Base-by-base conservation (phyloP, 73 alveolate species). In the Effrenium voratum region DNA sequence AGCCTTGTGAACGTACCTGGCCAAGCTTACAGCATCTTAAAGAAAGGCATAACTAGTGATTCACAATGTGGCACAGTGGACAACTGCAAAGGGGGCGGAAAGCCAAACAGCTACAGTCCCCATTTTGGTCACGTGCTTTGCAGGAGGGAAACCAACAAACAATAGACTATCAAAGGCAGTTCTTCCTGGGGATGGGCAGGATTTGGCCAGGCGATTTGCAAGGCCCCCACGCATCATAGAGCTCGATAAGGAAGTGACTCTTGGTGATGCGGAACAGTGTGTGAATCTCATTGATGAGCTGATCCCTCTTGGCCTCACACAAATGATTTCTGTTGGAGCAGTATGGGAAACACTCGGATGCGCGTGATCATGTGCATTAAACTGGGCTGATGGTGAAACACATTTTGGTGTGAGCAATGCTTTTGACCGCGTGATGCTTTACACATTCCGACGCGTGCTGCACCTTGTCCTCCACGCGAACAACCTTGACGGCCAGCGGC, bases 391-490 rank as follows among this genome's bases (percentile, higher is more conserved):
- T n/a, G n/a, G n/a, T n/a, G n/a, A n/a, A n/a, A n/a, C n/a, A n/a
- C n/a, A n/a, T n/a, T n/a, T n/a, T n/a, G n/a, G n/a, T n/a, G n/a
- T n/a, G n/a, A n/a, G n/a, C n/a, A n/a, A n/a, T n/a, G n/a, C n/a
- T n/a, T n/a, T n/a, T n/a, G n/a, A n/a, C n/a, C n/a, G n/a, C n/a
- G n/a, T n/a, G n/a, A n/a, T n/a, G n/a, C n/a, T n/a, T n/a, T n/a
- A n/a, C n/a, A n/a, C n/a, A n/a, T n/a, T n/a, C n/a, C n/a, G n/a
- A n/a, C n/a, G n/a, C n/a, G n/a, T n/a, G n/a, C n/a, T n/a, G n/a
- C 30, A 72, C 95, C 95, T 87, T 87, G 95, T 87, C 95, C 84
- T 87, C 95, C 68, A 87, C 95, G 28, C 95, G 79, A 13, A 87
- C 95, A 46, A 87, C 72, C 84, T 87, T 87, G 72, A 87, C 95